Conservation (phyloP, 179 eudicot genomes). For the Beta corolliflora region DNA sequence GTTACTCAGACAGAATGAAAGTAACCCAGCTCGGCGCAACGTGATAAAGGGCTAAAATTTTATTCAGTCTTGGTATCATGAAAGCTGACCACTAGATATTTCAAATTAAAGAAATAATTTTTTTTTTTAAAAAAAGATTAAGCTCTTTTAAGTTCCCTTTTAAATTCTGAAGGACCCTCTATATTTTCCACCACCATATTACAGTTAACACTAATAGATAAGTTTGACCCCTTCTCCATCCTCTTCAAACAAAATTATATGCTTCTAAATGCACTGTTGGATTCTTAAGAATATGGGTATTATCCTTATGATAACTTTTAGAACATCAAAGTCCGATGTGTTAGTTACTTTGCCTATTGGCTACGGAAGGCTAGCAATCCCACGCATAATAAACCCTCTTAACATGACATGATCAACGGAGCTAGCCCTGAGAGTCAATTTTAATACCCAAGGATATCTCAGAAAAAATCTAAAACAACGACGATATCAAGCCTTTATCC, state of each 20-base stretch:
- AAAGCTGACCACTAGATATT: not conserved
- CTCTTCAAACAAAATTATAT: not conserved
- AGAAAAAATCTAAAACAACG: not conserved
- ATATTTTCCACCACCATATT: not conserved
- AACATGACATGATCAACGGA: not conserved
- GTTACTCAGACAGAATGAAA: not conserved
- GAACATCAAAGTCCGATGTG: not conserved
- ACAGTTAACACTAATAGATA: not conserved
- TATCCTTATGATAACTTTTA: not conserved
- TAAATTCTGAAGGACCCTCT: not conserved
- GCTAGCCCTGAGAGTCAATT: not conserved
- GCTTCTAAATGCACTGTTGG: not conserved
- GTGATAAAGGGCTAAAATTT: not conserved
- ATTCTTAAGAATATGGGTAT: not conserved
- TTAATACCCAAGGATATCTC: not conserved
- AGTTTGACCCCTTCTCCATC: not conserved
- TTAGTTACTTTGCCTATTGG: not conserved
- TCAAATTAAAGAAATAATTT: not conserved
- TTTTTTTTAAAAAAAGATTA: not conserved
- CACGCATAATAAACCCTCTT: not conserved
- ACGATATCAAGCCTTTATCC: too few relatives aligned
- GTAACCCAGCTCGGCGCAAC: slow-evolving; percentile 8
- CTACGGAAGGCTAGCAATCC: not conserved
- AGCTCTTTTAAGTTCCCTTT: not conserved
- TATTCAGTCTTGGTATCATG: not conserved